Percentiles rank a stretch among this genome's conserved stretches.
Conservation (phyloP, 495 filamentous ascomycete genomes). For the Penicillium daleae region DNA sequence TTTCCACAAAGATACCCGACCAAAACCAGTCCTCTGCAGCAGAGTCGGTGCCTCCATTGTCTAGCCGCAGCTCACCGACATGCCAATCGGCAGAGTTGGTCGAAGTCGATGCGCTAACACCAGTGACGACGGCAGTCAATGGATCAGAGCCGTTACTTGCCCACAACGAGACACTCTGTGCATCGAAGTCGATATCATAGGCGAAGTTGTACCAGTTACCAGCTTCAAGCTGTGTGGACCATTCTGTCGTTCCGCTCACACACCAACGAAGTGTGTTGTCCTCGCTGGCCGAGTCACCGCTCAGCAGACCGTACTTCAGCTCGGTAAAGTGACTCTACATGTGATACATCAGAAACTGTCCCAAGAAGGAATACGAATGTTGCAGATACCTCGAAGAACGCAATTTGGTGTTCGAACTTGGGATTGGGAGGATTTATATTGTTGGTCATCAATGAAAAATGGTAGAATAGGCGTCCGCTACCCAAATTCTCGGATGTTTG, state of each 20-base stretch:
- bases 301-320: conserved; percentile 64
- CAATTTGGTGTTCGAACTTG: conserved; percentile 72
- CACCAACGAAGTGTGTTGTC: conserved; percentile 60
- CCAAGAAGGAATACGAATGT: background rate
- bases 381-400: conserved; percentile 59
- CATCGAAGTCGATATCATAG: conserved; percentile 64
- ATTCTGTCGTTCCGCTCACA: conserved; percentile 54
- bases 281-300: conserved; percentile 41
- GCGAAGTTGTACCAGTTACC: conserved; percentile 76
- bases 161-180: conserved; percentile 67
- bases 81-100: conserved; percentile 78
- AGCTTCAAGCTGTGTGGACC: conserved; percentile 54
- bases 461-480: conserved; percentile 66
- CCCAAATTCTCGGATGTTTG: conserved; percentile 67
- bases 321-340: conserved; percentile 71
- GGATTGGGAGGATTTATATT: conserved; percentile 62
- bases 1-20: conserved; percentile 73
- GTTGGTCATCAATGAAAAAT: conserved; percentile 67
- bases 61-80: conserved; percentile 69
- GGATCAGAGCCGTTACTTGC: conserved; percentile 62
- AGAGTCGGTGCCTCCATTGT: conserved; percentile 55
- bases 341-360: conserved; percentile 10
- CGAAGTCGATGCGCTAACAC: conserved; percentile 59
- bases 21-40: conserved; percentile 70
- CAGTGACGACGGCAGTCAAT: conserved; percentile 59